phyloP scores from a whole-genome alignment of 331 rosid genomes.

The Dryas integrifolia region DNA sequence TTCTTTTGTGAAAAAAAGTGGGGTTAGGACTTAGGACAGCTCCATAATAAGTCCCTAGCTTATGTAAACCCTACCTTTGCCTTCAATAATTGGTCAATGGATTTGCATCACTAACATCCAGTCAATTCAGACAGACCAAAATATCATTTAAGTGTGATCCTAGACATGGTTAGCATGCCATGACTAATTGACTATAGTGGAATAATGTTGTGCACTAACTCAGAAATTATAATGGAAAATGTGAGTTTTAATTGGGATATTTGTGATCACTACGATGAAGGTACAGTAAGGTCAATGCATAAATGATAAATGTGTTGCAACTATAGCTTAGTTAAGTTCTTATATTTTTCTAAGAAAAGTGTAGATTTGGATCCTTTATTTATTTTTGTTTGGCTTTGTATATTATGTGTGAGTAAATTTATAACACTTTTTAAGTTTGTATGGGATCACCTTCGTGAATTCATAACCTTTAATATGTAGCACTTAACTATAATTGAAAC shows the following conservation, averaged over 20 bases:
- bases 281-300: background rate
- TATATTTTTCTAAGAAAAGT: background rate
- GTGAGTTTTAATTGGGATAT: background rate
- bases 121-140: background rate
- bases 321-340: background rate
- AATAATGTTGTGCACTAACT: constrained; percentile 12
- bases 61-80: constrained; percentile 10
- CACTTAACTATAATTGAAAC: too few relatives aligned
- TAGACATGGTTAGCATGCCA: background rate
- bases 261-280: background rate
- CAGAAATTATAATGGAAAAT: background rate
- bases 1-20: constrained; percentile 10
- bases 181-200: constrained; percentile 7
- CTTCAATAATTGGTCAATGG: constrained; percentile 27
- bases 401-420: too few relatives aligned
- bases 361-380: too few relatives aligned
- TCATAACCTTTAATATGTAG: too few relatives aligned
- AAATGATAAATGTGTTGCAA: background rate
- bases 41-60: background rate
- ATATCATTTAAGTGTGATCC: background rate
- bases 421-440: too few relatives aligned
- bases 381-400: too few relatives aligned
- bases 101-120: background rate
- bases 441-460: too few relatives aligned
- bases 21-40: constrained; percentile 17